Evolutionary conservation across 2,329 filamentous ascomycete species (phyloP).

Genomic region (Aspergillus ruber): DNA sequence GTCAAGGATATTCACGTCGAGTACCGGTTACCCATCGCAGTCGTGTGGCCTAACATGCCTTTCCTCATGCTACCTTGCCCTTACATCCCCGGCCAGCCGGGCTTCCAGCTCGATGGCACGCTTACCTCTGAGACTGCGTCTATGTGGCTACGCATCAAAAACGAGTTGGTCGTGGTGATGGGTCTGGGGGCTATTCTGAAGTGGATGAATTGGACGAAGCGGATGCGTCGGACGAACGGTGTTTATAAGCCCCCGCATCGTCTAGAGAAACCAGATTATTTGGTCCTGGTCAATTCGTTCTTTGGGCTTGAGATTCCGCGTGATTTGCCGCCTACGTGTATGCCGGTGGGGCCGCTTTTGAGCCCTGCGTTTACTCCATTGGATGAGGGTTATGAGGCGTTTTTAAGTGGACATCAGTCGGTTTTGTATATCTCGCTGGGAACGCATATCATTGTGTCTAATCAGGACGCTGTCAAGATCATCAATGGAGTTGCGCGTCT

Average conservation of each 20-base stretch:
- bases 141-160: slow-evolving; percentile 31
- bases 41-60: slow-evolving; percentile 40
- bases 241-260: slow-evolving; percentile 25
- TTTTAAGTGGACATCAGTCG: slow-evolving; percentile 25
- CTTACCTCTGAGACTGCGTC: slow-evolving; percentile 37
- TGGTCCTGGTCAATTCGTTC: slow-evolving; percentile 42
- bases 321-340: slow-evolving; percentile 37
- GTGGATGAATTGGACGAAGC: slow-evolving; percentile 23
- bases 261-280: slow-evolving; percentile 34
- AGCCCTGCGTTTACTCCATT: slow-evolving; percentile 29
- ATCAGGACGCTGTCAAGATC: slow-evolving; percentile 25
- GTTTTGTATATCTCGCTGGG: slow-evolving; percentile 39
- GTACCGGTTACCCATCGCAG: slow-evolving; percentile 33
- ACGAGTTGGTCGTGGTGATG: slow-evolving; percentile 27
- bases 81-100: slow-evolving; percentile 40
- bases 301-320: slow-evolving; percentile 39
- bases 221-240: slow-evolving; percentile 30
- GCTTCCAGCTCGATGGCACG: slow-evolving; percentile 34
- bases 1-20: slow-evolving; percentile 36
- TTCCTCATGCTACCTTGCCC: slow-evolving; percentile 30
- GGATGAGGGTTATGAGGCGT: slow-evolving; percentile 17
- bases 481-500: slow-evolving; percentile 24
- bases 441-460: slow-evolving; percentile 34
- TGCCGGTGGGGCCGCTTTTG: slow-evolving; percentile 38
- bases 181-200: slow-evolving; percentile 24